Evolutionary conservation across 169 alveolate species (phyloP), one percentile per base, ranked within the genome.

Genomic region (Toxoplasma gondii): DNA sequence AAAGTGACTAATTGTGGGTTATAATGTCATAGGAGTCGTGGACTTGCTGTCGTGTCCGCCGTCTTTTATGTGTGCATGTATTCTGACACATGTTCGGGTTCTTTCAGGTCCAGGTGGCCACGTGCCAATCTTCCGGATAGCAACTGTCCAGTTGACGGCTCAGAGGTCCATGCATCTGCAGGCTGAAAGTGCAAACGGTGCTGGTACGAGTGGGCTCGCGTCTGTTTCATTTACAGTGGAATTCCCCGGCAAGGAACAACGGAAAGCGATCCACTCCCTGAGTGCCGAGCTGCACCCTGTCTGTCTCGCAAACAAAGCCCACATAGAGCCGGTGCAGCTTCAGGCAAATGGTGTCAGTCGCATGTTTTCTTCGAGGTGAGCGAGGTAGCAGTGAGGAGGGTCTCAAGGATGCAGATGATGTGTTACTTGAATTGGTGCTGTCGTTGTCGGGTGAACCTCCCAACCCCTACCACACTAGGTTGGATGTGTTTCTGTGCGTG

Each of bases 351-450:
- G 49, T 17, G 45, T n/a, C 39, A 38, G 45, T 31, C 19, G 39
- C 49, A 1, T 78, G 86, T 78, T 78, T 27, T 41, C 86, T n/a
- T 17, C 49, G n/a, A 78, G 86, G 86, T 78, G 45, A 78, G 86
- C 22, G 12, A 64, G 22, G 29, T 19, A 49, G 58, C 12, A 49
- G 22, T 49, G 58, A 49, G 58, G 58, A 49, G 12, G 58, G 4
- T 4, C 58, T 49, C 58, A 49, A 49, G 58, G 12, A 7, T 49
- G 58, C 58, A 49, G 58, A 4, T 49, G 12, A 49, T 49, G 58
- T 49, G 58, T n/a, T 49, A 12, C 58, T 49, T 7, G 58, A 49
- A 49, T 12, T 49, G 58, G 58, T 4, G 58, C 12, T 49, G 58
- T n/a, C n/a, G 58, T 49, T 49, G 58, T 12, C 58, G 22, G 58